Conservation (phyloP, 2,329 filamentous ascomycete genomes). For the Endoconidiophora laricicola region DNA sequence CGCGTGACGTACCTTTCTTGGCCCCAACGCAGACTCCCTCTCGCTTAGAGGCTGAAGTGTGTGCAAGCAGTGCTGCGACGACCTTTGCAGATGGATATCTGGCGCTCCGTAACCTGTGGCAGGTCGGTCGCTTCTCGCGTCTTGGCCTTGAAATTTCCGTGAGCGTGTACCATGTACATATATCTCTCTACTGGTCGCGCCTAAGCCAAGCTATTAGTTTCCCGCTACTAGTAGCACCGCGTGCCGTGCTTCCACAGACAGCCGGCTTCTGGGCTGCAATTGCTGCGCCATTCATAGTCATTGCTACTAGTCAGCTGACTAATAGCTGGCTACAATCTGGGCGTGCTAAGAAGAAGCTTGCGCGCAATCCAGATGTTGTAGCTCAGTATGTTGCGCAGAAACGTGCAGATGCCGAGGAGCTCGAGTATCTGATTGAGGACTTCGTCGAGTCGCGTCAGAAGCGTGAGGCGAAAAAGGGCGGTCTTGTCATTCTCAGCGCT, state of each 20-base stretch:
- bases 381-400: conserved; percentile 18
- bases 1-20: conserved; percentile 20
- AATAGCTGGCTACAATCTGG: conserved; percentile 22
- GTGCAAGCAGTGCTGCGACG: conserved; percentile 19
- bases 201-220: conserved; percentile 21
- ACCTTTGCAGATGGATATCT: conserved; percentile 20
- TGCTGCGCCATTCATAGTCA: conserved; percentile 22
- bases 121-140: conserved; percentile 25
- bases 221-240: conserved; percentile 15
- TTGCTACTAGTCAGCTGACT: conserved; percentile 20
- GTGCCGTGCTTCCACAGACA: conserved; percentile 16
- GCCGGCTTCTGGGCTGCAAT: conserved; percentile 24
- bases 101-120: conserved; percentile 28
- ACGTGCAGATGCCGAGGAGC: conserved; percentile 28
- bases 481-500: conserved; percentile 32
- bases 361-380: not conserved
- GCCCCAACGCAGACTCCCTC: conserved; percentile 16
- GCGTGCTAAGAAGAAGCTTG: conserved; percentile 12
- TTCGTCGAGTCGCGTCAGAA: conserved; percentile 25
- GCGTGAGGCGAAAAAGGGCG: conserved; percentile 20
- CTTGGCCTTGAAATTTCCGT: conserved; percentile 29
- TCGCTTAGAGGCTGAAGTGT: conserved; percentile 28
- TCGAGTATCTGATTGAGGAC: conserved; percentile 26
- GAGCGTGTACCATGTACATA: conserved; percentile 24
- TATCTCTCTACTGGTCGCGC: conserved; percentile 32